Conservation (phyloP, 1,139 yeast species). For the Suhomyces kunorum region DNA sequence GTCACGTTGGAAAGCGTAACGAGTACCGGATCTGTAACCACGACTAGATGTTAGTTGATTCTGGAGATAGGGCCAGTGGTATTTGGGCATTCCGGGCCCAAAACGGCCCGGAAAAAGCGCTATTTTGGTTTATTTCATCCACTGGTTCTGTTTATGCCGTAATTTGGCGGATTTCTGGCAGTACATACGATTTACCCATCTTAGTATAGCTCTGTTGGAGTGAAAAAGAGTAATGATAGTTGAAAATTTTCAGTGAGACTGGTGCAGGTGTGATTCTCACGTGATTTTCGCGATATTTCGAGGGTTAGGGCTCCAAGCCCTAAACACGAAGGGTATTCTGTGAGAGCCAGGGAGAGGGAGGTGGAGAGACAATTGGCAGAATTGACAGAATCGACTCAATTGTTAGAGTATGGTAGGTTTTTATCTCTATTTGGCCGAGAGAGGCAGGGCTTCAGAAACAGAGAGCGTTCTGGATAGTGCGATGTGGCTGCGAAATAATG, state of each 20-base stretch:
- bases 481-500: no score
- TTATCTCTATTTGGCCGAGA: no score
- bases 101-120: not conserved
- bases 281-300: not conserved
- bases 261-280: slow-evolving; percentile 3
- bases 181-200: slow-evolving; percentile 79
- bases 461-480: no score
- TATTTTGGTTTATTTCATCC: not conserved
- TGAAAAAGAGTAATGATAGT: not conserved
- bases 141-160: not conserved
- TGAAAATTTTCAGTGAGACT: slow-evolving; percentile 10
- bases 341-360: no score
- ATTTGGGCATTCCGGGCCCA: no score
- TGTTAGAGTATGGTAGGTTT: no score
- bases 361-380: no score
- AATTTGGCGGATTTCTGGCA: not conserved
- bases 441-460: no score
- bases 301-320: slow-evolving; percentile 1
- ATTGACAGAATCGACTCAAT: no score
- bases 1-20: slow-evolving; percentile 99
- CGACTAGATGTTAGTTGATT: slow-evolving; percentile 54
- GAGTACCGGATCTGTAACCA: slow-evolving; percentile 99
- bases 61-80: not conserved
- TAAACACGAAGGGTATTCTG: no score
- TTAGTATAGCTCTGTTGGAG: slow-evolving; percentile 33